Evolutionary conservation across 2,329 filamentous ascomycete genomes (phyloP), one percentile per base, ranked within the genome.

Genomic region (Byssothecium circinans): DNA sequence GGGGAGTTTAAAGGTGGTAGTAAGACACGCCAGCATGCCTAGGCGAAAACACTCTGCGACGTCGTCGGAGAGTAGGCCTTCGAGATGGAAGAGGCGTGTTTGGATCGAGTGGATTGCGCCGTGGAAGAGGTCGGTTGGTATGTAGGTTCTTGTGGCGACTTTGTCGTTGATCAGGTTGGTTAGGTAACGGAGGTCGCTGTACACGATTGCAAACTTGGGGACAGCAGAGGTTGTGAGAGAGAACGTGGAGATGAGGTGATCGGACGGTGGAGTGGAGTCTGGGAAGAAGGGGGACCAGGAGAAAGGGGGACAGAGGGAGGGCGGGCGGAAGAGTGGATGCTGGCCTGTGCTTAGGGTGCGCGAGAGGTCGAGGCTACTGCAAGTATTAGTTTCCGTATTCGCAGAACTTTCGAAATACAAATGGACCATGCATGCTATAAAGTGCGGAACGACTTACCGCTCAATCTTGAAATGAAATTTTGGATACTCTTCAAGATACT

Each of bases 391-490:
- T n/a, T n/a, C n/a, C n/a, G n/a, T n/a, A n/a, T n/a, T n/a, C n/a
- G n/a, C n/a, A n/a, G n/a, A n/a, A n/a, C n/a, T n/a, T n/a, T n/a
- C n/a, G n/a, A n/a, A n/a, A n/a, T 17, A 8, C 23, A 10, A 5
- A 25, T 6, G 23, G 23, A 25, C 23, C 10, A 10, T 25, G 23
- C 6, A 25, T 25, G 23, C 23, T n/a, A 34, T 18, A 8, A 14
- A 30, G 18, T 22, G 22, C 4, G 7, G 6, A 27, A 6, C 2
- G 10, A 46, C 41, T n/a, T 38, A 49, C 45, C 50, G 25, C 18
- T 49, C 46, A 11, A 49, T 17, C 23, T 52, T 49, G 32, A 45
- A 52, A 19, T 49, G 43, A 12, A 49, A 19, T 15, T 46, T 47
- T n/a, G 50, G 50, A 17, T 14, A 33, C 5, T 12, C n/a, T 6